A percentile compares a stretch with the other conserved stretches of the same genome.
Conservation (phyloP, 129 eudicot genomes). For the Pseudognaphalium luteoalbum region DNA sequence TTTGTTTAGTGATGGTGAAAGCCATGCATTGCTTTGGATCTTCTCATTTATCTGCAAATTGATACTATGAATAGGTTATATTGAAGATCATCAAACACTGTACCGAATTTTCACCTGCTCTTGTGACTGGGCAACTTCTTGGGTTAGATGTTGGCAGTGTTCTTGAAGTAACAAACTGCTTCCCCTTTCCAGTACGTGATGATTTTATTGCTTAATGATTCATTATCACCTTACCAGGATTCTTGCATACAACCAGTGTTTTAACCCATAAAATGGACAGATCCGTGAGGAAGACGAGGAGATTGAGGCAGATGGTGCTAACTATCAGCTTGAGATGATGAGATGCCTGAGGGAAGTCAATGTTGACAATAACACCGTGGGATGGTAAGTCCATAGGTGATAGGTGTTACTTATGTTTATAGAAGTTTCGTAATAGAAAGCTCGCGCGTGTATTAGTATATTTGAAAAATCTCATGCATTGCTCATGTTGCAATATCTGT, state of each 20-base stretch:
- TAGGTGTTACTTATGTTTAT: background rate
- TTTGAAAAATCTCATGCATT: background rate
- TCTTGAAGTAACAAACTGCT: slow-evolving; percentile 98
- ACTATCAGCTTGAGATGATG: slow-evolving; percentile 99
- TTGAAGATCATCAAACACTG: slow-evolving; percentile 95
- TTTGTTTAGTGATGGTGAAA: background rate
- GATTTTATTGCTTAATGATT: background rate
- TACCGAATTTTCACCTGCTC: slow-evolving; percentile 85
- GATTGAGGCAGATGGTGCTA: slow-evolving; percentile 97
- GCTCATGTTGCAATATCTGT: background rate
- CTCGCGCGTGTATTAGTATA: background rate
- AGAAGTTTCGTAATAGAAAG: background rate
- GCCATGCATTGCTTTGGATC: background rate
- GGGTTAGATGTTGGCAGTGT: slow-evolving; percentile 99
- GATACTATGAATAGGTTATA: slow-evolving; percentile 58
- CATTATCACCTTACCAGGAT: background rate
- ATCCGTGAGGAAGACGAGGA: slow-evolving; percentile 94
- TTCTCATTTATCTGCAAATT: background rate
- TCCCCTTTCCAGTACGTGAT: slow-evolving; percentile 87
- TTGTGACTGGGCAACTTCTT: slow-evolving; percentile 95
- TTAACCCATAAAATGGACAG: slow-evolving; percentile 35
- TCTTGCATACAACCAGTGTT: background rate
- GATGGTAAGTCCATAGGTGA: slow-evolving; percentile 61
- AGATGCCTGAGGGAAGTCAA: slow-evolving; percentile 99
- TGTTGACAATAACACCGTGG: slow-evolving; percentile 98